These are phyloP conservation scores for Solanum corneliomulleri DNA, from an alignment of 257 asterid species.

Conservation along the genomic window DNA sequence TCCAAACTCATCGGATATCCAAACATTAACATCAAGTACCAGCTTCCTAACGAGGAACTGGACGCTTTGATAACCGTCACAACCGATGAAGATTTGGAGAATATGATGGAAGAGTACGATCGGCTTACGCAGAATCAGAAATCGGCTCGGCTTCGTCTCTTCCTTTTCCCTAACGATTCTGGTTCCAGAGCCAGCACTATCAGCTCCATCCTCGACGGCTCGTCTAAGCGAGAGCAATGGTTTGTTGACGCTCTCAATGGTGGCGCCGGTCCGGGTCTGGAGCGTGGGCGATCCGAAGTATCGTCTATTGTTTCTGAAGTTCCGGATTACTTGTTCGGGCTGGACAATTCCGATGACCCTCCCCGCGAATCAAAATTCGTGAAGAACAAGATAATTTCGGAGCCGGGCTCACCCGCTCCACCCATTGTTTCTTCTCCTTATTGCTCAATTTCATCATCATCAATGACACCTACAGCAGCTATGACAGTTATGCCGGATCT, in stretches of 20 bases:
- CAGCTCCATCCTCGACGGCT: slow-evolving; percentile 80
- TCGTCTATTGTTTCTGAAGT: slow-evolving; percentile 83
- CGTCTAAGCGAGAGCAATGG: slow-evolving; percentile 80
- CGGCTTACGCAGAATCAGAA: slow-evolving; percentile 48
- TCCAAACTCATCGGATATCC: slow-evolving; percentile 55
- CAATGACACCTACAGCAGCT: slow-evolving; percentile 38
- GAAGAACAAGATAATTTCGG: slow-evolving; percentile 32
- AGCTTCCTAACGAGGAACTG: slow-evolving; percentile 88
- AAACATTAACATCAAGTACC: slow-evolving; percentile 60
- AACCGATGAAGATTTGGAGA: slow-evolving; percentile 74
- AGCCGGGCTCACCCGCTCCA: slow-evolving; percentile 85
- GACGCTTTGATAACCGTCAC: slow-evolving; percentile 78
- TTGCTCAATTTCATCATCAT: slow-evolving; percentile 62
- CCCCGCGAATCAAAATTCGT: slow-evolving; percentile 23
- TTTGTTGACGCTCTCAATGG: slow-evolving; percentile 82
- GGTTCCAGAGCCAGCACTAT: slow-evolving; percentile 51
- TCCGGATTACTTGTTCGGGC: slow-evolving; percentile 79
- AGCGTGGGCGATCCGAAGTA: slow-evolving; percentile 81
- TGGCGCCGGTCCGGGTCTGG: slow-evolving; percentile 38
- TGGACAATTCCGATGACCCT: slow-evolving; percentile 69
- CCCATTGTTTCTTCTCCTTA: slow-evolving; percentile 42
- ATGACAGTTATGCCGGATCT: slow-evolving; percentile 56
- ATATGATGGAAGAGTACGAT: slow-evolving; percentile 92
- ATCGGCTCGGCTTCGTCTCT: slow-evolving; percentile 64
- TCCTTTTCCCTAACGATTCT: slow-evolving; percentile 41